These are phyloP conservation scores for Dryadomyces sulphureus DNA, from an alignment of 2,329 filamentous ascomycete species.

Conservation along the genomic window DNA sequence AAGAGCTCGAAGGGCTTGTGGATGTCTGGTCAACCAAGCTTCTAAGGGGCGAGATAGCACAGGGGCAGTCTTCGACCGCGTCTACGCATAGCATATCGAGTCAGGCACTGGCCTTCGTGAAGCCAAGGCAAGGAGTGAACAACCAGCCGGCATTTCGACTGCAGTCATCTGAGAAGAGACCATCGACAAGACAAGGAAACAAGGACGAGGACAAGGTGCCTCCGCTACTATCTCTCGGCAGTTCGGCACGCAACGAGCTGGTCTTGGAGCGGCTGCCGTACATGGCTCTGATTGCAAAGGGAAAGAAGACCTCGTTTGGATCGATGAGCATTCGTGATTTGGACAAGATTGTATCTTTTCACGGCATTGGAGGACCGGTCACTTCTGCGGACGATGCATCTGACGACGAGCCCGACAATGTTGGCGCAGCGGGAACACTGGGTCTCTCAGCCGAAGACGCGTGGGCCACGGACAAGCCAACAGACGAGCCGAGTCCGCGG, in stretches of 20 bases:
- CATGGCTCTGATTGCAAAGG: constrained; percentile 50
- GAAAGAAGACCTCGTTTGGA: constrained; percentile 20
- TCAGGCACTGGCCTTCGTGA: constrained; percentile 33
- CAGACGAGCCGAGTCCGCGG: constrained; percentile 34
- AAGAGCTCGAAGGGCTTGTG: constrained; percentile 64
- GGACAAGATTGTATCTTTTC: constrained; percentile 54
- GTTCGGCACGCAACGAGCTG: constrained; percentile 55
- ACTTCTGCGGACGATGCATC: constrained; percentile 27
- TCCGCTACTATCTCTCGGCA: constrained; percentile 42
- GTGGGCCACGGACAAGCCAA: constrained; percentile 48
- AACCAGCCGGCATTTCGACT: background rate
- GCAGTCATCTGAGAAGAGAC: too few species aligned
- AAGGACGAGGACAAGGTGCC: background rate
- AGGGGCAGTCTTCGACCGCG: constrained; percentile 18
- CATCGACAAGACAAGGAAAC: background rate
- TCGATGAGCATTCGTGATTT: constrained; percentile 38
- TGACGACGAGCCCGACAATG: constrained; percentile 25
- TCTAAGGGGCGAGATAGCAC: constrained; percentile 43
- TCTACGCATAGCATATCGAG: constrained; percentile 25
- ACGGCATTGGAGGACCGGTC: constrained; percentile 33
- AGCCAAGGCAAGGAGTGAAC: constrained; percentile 18
- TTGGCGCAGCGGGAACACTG: constrained; percentile 7
- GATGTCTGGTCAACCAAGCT: constrained; percentile 52
- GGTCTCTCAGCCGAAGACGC: constrained; percentile 22
- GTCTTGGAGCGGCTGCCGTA: constrained; percentile 80